These are phyloP conservation scores for Penicillium ucsense DNA, from an alignment of 495 filamentous ascomycete species.

Conservation along the genomic window DNA sequence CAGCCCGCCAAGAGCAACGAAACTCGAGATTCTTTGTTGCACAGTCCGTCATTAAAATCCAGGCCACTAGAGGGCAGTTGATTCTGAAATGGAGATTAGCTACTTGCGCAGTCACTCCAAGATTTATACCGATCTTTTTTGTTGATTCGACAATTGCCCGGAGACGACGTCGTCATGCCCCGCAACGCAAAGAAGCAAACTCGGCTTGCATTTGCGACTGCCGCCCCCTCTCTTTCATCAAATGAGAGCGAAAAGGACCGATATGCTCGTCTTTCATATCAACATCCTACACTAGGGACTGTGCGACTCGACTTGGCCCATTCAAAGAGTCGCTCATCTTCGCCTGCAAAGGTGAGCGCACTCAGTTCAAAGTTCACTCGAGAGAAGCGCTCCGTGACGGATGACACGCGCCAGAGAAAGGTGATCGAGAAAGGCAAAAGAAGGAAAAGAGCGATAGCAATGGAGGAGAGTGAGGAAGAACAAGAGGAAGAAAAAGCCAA, in stretches of 20 bases:
- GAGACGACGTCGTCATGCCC: slow-evolving; percentile 20
- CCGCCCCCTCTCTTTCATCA: slow-evolving; percentile 7
- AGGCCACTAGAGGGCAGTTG: too few species aligned
- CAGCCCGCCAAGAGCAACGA: too few species aligned
- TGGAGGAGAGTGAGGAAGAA: neutral
- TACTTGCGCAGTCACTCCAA: too few species aligned
- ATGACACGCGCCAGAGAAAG: neutral
- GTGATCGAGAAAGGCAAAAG: neutral
- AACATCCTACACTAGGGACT: slow-evolving; percentile 24
- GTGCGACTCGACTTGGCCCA: slow-evolving; percentile 7
- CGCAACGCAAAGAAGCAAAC: slow-evolving; percentile 38
- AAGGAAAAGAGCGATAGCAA: neutral
- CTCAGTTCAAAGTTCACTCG: neutral
- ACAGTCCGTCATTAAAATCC: too few species aligned
- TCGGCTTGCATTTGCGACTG: slow-evolving; percentile 34
- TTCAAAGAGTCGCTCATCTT: neutral
- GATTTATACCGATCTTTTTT: neutral
- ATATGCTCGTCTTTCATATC: slow-evolving; percentile 30
- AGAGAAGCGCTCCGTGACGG: neutral
- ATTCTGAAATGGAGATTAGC: too few species aligned
- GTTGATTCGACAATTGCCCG: neutral
- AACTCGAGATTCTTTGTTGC: too few species aligned
- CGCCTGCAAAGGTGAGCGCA: neutral
- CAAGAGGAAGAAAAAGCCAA: neutral
- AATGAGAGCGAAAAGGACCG: slow-evolving; percentile 16